phyloP scores from a whole-genome alignment of 2,329 filamentous ascomycete species.

The Pseudomassariella vexata region DNA sequence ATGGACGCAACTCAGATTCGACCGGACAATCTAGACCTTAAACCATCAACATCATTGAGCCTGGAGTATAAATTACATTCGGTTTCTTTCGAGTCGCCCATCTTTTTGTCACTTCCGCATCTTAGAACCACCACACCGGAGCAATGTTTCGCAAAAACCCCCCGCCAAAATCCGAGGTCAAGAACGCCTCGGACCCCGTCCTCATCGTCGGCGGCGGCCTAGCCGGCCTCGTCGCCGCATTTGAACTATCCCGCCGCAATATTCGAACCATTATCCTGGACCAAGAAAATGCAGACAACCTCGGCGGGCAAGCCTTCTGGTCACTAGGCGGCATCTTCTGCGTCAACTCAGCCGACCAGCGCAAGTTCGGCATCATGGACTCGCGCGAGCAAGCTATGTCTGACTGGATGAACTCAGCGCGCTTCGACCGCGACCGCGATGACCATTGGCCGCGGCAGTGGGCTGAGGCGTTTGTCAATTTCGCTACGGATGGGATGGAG shows the following conservation, averaged over 20 bases:
- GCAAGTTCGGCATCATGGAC: conserved; percentile 53
- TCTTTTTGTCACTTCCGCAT: too few relatives aligned
- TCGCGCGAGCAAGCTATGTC: conserved; percentile 49
- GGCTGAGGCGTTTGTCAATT: conserved; percentile 60
- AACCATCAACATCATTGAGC: too few relatives aligned
- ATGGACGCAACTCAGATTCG: too few relatives aligned
- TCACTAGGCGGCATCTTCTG: conserved; percentile 57
- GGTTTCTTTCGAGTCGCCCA: too few relatives aligned
- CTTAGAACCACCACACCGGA: too few relatives aligned
- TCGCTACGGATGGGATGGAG: conserved; percentile 55
- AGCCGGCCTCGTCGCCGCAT: conserved; percentile 54
- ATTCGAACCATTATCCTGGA: conserved; percentile 49
- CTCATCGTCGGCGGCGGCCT: conserved; percentile 53
- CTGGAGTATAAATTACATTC: too few relatives aligned
- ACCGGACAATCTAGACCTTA: too few relatives aligned
- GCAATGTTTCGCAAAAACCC: too few relatives aligned
- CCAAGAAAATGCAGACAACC: conserved; percentile 49
- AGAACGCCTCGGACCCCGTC: conserved; percentile 37
- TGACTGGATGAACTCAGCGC: conserved; percentile 53
- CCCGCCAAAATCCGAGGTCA: not conserved
- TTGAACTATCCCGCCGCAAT: conserved; percentile 44
- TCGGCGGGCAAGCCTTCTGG: conserved; percentile 61
- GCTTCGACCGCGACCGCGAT: conserved; percentile 50
- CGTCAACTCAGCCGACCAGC: conserved; percentile 52
- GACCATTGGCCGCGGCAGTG: conserved; percentile 55